phyloP scores from a whole-genome alignment of 164 flowering plant species.

The Vitis amurensis region DNA sequence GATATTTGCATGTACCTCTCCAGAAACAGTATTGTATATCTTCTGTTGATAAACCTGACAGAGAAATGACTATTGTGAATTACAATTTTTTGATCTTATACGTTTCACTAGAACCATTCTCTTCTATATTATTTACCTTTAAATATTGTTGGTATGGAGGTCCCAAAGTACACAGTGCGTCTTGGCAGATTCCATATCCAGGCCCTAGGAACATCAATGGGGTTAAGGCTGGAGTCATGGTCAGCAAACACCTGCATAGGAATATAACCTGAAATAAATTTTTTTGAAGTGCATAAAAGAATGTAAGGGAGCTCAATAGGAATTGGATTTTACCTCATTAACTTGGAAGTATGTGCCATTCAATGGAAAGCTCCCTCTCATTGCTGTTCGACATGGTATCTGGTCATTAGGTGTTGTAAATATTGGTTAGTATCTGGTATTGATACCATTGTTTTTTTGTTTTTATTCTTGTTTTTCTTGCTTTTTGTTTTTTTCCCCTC shows the following conservation, averaged over 20 bases:
- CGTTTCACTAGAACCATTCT: neutral
- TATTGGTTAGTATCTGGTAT: too few species aligned
- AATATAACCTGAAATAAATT: neutral
- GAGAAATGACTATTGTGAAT: slow-evolving; percentile 5
- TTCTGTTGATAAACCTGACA: slow-evolving; percentile 47
- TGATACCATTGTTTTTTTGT: too few species aligned
- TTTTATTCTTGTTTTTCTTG: too few species aligned
- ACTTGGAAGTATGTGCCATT: slow-evolving; percentile 99
- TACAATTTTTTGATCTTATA: neutral
- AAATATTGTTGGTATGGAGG: slow-evolving; percentile 81
- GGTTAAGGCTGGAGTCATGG: slow-evolving; percentile 79
- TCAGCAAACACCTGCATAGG: slow-evolving; percentile 86
- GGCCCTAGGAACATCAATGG: slow-evolving; percentile 77
- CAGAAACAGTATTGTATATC: slow-evolving; percentile 60
- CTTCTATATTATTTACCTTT: slow-evolving; percentile 51
- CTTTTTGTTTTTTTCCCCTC: too few species aligned
- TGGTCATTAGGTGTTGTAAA: slow-evolving; percentile 24
- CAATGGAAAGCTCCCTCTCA: slow-evolving; percentile 93
- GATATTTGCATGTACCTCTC: slow-evolving; percentile 39
- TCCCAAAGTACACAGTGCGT: slow-evolving; percentile 87
- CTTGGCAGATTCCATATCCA: slow-evolving; percentile 82
- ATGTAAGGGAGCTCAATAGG: neutral
- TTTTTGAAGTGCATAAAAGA: neutral
- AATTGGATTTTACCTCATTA: slow-evolving; percentile 70
- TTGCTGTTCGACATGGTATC: slow-evolving; percentile 92